Base-by-base conservation (phyloP, 345 rosid species). In the Dipteronia dyeriana region DNA sequence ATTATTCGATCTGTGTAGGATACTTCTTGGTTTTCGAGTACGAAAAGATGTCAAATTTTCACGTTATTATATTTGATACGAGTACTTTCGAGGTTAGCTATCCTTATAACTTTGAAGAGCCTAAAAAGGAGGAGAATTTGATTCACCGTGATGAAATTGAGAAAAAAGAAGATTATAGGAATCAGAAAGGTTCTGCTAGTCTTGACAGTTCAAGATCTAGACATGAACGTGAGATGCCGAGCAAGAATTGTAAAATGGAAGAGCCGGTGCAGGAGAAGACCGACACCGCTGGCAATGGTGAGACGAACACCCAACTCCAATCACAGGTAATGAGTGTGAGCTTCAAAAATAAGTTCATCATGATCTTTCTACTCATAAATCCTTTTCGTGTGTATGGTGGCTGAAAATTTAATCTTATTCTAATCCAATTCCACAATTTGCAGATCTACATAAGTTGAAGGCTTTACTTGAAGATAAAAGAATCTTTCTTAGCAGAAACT, bases 11-110 rank as follows among this genome's bases (percentile, higher is more conserved):
- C 3, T 5, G 75, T 47, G 9, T 20, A 3, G 88, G 88, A 1
- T 70, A 76, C 73, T 77, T 83, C 39, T 74, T 88, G 49, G 80
- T 85, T 64, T 88, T 88, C 76, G 62, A 73, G 54, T 86, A 80
- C 17, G 76, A 51, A 53, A 82, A 87, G 20, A 70, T 31, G 10
- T 41, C 45, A 9, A 41, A 41, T 7, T 41, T 57, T 84, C 85
- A 49, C 69, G 59, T 62, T 65, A 31, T 59, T 39, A 81, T 85
- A 41, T 82, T 76, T 76, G 83, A 88, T 74, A 38, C 14, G 7
- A 79, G 81, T 74, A 75, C 79, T 5, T 82, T 85, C 10, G 87
- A 88, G 57, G 81, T 88, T 75, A 65, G 29, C 49, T 84, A 83
- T 53, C 82, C 76, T 31, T 22, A 82, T 57, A 81, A 87, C 49